These are phyloP conservation scores for Solanum dulcamara DNA, from an alignment of 257 asterid genomes.

Conservation along the genomic window DNA sequence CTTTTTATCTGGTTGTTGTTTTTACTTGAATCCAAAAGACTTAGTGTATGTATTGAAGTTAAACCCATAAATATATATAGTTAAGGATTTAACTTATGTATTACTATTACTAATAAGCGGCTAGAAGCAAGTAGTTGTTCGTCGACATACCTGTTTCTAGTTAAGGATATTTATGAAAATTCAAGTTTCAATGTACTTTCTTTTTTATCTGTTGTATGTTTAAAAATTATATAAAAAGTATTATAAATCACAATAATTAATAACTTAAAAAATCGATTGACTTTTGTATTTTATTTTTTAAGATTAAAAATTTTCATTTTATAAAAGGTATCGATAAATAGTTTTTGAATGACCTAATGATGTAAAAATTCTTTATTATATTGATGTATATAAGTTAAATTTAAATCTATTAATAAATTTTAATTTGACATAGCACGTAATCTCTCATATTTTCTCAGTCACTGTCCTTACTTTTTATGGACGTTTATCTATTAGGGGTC, in stretches of 20 bases:
- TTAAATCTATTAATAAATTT: not conserved
- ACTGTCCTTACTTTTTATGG: not conserved
- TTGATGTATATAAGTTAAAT: not conserved
- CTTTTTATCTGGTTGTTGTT: not conserved
- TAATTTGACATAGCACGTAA: not conserved
- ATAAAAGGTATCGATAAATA: no score
- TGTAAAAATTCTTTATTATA: not conserved
- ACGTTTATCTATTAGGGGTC: no score
- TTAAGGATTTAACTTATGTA: not conserved
- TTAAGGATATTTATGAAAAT: not conserved
- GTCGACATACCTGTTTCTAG: not conserved
- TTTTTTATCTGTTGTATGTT: not conserved
- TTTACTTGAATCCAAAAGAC: not conserved
- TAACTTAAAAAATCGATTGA: not conserved
- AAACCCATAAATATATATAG: not conserved
- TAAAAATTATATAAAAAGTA: no score
- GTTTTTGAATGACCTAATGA: not conserved
- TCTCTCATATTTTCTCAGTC: not conserved
- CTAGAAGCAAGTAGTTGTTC: not conserved
- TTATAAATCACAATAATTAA: no score
- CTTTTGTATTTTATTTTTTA: no score
- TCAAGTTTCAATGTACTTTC: accelerated
- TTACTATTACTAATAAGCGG: not conserved
- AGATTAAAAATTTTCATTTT: no score
- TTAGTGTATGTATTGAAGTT: not conserved